These are phyloP conservation scores for Patellifolia procumbens DNA, from an alignment of 179 eudicot genomes.

Conservation along the genomic window DNA sequence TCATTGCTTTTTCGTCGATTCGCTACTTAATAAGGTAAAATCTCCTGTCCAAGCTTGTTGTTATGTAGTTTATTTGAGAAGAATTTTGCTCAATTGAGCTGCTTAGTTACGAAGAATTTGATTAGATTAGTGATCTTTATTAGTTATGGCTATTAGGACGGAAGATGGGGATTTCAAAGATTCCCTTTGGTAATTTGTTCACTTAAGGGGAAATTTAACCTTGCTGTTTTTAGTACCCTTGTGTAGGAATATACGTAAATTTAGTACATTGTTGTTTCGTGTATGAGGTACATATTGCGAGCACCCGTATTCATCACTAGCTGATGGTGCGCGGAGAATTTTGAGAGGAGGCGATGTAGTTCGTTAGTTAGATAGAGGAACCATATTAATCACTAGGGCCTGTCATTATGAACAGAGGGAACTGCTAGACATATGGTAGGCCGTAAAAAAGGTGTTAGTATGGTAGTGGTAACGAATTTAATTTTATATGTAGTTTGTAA, in stretches of 20 bases:
- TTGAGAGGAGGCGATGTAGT: not conserved
- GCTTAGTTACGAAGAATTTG: not conserved
- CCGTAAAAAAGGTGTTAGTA: no score
- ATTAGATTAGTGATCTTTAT: not conserved
- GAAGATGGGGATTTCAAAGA: not conserved
- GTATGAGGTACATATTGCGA: no score
- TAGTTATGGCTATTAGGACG: not conserved
- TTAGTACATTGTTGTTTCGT: not conserved
- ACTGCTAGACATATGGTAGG: no score
- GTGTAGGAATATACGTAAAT: not conserved
- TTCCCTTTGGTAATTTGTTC: not conserved
- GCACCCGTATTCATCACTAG: not conserved
- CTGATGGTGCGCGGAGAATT: not conserved
- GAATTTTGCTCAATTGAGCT: not conserved
- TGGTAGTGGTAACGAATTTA: no score
- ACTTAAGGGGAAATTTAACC: not conserved
- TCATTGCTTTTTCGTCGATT: constrained; percentile 59
- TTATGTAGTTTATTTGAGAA: not conserved
- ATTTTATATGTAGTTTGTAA: no score
- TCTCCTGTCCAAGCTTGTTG: not conserved
- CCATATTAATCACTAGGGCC: not conserved
- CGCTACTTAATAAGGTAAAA: constrained; percentile 66
- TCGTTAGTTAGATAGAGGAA: not conserved
- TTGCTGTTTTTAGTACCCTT: not conserved
- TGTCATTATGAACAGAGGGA: not conserved